phyloP scores from a whole-genome alignment of 176 grass and related monocot species.

The Paspalum vaginatum region DNA sequence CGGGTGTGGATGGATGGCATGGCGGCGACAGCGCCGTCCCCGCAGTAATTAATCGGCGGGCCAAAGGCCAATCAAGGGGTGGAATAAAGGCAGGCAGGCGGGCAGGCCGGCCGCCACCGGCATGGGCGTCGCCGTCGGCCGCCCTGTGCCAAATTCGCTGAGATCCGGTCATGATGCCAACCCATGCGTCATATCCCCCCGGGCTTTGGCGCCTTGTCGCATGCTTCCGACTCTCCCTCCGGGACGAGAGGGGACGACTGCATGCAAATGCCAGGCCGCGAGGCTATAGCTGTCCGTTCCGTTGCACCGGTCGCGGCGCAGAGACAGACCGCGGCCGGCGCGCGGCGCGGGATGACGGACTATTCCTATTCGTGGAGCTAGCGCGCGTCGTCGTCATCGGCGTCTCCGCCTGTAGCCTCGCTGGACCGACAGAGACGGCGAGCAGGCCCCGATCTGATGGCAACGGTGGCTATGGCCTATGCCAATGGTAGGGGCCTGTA shows the following conservation, averaged over 20 bases:
- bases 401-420: too few relatives aligned
- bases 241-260: too few relatives aligned
- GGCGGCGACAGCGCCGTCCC: neutral
- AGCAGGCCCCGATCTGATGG: neutral
- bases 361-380: too few relatives aligned
- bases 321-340: too few relatives aligned
- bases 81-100: neutral
- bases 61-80: neutral
- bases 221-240: too few relatives aligned
- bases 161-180: constrained; percentile 24
- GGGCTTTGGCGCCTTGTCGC: neutral
- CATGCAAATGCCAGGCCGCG: too few relatives aligned
- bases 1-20: neutral
- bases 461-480: neutral
- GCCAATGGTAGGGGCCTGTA: too few relatives aligned
- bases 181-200: too few relatives aligned
- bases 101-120: neutral
- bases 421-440: neutral
- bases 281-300: too few relatives aligned
- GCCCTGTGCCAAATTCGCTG: constrained; percentile 1
- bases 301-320: too few relatives aligned
- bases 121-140: constrained; percentile 23
- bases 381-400: too few relatives aligned
- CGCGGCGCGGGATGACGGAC: too few relatives aligned
- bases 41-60: neutral